Evolutionary conservation across 331 rosid genomes (phyloP), one percentile per base, ranked within the genome.

Genomic region (Pyracantha coccinea): DNA sequence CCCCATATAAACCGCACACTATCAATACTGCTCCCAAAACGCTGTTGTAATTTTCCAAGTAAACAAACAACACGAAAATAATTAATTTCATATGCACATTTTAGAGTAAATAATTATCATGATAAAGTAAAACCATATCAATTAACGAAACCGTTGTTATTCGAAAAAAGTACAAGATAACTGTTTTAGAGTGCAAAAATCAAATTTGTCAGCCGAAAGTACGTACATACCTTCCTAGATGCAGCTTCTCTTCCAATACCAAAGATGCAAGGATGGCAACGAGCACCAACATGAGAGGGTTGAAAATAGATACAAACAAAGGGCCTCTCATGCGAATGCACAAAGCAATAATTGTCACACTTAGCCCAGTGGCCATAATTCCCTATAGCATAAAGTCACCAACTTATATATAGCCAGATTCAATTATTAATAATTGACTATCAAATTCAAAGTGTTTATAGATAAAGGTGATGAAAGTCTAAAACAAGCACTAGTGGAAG

Each of bases 251-350:
- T 6, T 75, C 28, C 24, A 84, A 74, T 15, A 65, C 23, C 11
- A 84, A 67, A 41, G 81, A 77, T 21, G 79, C 81, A 29, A 55
- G 77, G 10, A 84, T 28, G 24, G 85, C 83, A 25, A 84, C 88
- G 0, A 84, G 59, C 15, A 84, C 65, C 35, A 84, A 72, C 81
- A 78, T 4, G 11, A 84, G 80, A 59, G 88, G 88, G 28, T 28
- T 81, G 76, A 84, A 84, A 47, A 71, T 69, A 1, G 88, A 81
- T 9, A 71, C 88, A 23, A 23, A 84, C 25, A 84, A 13, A 1
- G 88, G 88, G 14, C 85, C 88, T 75, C 38, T 75, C 81, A 47
- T 54, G 19, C 20, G 35, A 5, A 84, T 76, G 29, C 81, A 66
- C 79, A 82, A 71, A 13, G 83, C 10, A 4, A 75, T 66, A 1